phyloP scores from a whole-genome alignment of 2,329 filamentous ascomycete genomes.

The Ophiosphaerella herpotricha region DNA sequence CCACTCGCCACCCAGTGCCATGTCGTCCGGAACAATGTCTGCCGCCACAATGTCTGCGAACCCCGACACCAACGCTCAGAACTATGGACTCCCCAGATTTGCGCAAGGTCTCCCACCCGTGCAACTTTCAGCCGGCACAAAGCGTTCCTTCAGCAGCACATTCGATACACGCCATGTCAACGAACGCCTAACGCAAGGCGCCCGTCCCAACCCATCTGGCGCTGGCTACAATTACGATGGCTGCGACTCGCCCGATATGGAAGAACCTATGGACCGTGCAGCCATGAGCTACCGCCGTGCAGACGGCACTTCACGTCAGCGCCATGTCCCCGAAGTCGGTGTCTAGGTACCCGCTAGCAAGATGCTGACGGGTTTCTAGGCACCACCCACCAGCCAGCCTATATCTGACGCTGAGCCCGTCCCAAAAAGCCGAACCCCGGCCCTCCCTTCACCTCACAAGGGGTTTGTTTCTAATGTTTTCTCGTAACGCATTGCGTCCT shows the following conservation, averaged over 20 bases:
- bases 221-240: constrained; percentile 39
- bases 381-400: neutral
- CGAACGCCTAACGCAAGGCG: constrained; percentile 51
- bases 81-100: constrained; percentile 35
- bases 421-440: neutral
- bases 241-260: constrained; percentile 46
- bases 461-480: too few relatives aligned
- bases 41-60: constrained; percentile 41
- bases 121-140: constrained; percentile 42
- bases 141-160: constrained; percentile 53
- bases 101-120: constrained; percentile 31
- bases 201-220: constrained; percentile 45
- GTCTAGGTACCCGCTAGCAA: constrained; percentile 18
- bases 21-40: constrained; percentile 40
- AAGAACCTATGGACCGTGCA: constrained; percentile 44
- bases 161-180: constrained; percentile 52
- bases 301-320: constrained; percentile 49
- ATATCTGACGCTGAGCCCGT: neutral
- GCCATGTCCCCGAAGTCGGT: constrained; percentile 42
- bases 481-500: too few relatives aligned
- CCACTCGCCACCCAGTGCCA: constrained; percentile 39
- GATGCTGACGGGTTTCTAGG: constrained; percentile 10
- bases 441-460: too few relatives aligned
- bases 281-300: constrained; percentile 55
- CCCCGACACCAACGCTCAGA: constrained; percentile 33